Base-by-base conservation (phyloP, 306 rosid species). In the Bauhinia variegata region DNA sequence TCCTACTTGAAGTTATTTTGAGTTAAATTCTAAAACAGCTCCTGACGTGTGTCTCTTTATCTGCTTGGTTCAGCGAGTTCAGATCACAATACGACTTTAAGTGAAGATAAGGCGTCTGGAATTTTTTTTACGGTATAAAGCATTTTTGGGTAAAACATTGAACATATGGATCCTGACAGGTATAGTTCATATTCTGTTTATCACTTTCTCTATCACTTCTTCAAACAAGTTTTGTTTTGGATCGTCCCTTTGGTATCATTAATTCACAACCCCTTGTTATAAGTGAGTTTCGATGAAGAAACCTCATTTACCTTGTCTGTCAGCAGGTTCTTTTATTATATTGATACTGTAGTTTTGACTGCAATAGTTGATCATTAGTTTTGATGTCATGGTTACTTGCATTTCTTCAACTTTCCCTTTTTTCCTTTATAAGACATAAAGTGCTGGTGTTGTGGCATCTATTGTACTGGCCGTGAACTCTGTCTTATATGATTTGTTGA, bases 91-190 rank as follows among this genome's bases (percentile, higher is more conserved):
- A 47, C 48, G 36, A 41, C 9, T 59, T 41, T 38, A 33, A 51
- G 54, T 54, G 59, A 54, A 19, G 34, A 47, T 71, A 33, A 54
- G 60, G 48, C 53, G 57, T 51, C 66, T 67, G 16, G 58, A 63
- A 51, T 76, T 49, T 33, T 13, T 17, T 55, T 48, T 61, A 1
- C 28, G 17, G n/a, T 48, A 19, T 62, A 9, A 71, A 52, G 33
- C 2, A 56, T 39, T 43, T 60, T 37, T 6, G 19, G 6, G 56
- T 42, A 18, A 23, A 31, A 37, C 32, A 64, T 47, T 64, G 63
- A 54, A 54, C 42, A 66, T 23, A 84, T 80, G 88, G 85, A 77
- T 55, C 72, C 72, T 67, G 85, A 80, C 67, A 84, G 88, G 88
- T 84, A 58, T 66, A 13, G 17, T 65, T 69, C 47, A 19, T 52